Conservation (phyloP, 805 yeast genomes). For the Debaryomyces hansenii region DNA sequence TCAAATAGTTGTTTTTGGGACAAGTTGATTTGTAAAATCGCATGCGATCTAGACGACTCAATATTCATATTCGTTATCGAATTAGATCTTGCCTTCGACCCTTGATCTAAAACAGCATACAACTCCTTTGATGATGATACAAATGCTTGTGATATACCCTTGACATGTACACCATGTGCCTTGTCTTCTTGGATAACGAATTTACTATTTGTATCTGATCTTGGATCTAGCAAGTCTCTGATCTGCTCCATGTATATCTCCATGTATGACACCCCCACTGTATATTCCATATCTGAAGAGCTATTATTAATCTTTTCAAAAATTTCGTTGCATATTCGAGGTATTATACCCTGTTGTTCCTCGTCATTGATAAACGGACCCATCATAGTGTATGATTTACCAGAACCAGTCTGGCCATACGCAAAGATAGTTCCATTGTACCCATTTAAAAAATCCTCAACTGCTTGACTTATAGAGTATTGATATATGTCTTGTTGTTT, state of each 20-base stretch:
- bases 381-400: conserved; percentile 77
- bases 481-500: conserved; percentile 61
- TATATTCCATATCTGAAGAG: conserved; percentile 54
- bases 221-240: conserved; percentile 62
- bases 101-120: conserved; percentile 55
- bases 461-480: conserved; percentile 58
- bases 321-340: conserved; percentile 66
- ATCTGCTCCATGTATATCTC: conserved; percentile 82
- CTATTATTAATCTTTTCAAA: conserved; percentile 53
- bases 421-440: conserved; percentile 76
- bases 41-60: conserved; percentile 77
- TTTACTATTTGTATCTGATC: conserved; percentile 12
- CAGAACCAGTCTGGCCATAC: conserved; percentile 79
- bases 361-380: conserved; percentile 44
- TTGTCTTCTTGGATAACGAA: conserved; percentile 64
- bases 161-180: conserved; percentile 64
- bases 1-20: conserved; percentile 55
- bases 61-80: conserved; percentile 69
- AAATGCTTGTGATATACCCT: conserved; percentile 63
- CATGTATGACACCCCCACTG: conserved; percentile 69
- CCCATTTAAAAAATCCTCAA: conserved; percentile 71
- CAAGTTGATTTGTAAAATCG: conserved; percentile 69
- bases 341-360: conserved; percentile 61
- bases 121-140: conserved; percentile 63
- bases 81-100: conserved; percentile 54